Percentiles rank a stretch among this genome's conserved stretches.
phyloP scores from a whole-genome alignment of 2,329 filamentous ascomycete genomes.

The Scedosporium aurantiacum region DNA sequence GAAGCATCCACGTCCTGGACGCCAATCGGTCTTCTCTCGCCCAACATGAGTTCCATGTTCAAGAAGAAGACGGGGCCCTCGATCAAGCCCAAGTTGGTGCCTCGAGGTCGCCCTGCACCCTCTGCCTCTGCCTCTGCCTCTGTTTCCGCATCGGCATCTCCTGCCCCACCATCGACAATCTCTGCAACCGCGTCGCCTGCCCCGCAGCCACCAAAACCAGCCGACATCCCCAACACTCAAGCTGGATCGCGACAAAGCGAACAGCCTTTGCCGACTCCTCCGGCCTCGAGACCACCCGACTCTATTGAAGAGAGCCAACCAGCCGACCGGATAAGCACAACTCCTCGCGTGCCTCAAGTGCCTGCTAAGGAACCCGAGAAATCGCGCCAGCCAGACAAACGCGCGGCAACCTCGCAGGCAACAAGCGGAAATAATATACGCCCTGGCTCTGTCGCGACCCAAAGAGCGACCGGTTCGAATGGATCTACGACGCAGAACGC shows the following conservation, averaged over 20 bases:
- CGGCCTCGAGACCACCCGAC: neutral
- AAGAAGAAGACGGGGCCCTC: conserved; percentile 52
- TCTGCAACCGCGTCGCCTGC: conserved; percentile 2
- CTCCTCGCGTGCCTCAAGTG: neutral
- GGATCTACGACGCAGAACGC: too few species aligned
- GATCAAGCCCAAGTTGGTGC: conserved; percentile 61
- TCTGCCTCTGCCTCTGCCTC: conserved; percentile 17
- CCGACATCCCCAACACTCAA: neutral
- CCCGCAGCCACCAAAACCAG: conserved; percentile 1
- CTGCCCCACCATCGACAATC: conserved; percentile 2
- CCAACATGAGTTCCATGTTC: conserved; percentile 53
- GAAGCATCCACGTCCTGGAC: neutral
- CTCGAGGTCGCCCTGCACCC: conserved; percentile 38
- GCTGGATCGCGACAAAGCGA: neutral
- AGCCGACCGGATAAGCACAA: neutral
- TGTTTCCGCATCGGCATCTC: neutral
- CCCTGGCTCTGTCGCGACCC: too few species aligned
- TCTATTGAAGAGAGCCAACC: neutral
- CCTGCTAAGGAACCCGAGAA: neutral
- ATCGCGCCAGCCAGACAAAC: neutral
- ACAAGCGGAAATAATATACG: too few species aligned
- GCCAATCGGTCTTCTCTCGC: neutral
- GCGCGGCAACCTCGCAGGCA: neutral
- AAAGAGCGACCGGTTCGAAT: too few species aligned
- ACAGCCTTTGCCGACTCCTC: neutral